Conservation (phyloP, 495 filamentous ascomycete genomes). For the Penicillium desertorum region DNA sequence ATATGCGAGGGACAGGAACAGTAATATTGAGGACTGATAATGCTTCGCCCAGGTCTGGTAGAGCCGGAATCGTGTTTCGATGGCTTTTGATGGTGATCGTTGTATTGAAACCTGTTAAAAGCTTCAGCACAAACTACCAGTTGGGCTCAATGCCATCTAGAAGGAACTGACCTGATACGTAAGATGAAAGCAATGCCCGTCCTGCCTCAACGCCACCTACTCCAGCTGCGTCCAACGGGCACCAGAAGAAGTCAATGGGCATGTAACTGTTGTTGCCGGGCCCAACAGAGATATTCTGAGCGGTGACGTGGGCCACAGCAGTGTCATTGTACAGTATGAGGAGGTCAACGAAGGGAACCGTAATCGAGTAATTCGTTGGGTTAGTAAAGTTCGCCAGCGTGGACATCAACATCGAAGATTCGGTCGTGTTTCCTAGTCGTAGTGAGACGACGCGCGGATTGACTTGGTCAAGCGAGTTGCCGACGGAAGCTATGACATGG, state of each 20-base stretch:
- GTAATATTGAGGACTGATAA: conserved; percentile 67
- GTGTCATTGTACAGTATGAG: conserved; percentile 71
- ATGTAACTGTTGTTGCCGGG: conserved; percentile 73
- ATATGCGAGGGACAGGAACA: conserved; percentile 66
- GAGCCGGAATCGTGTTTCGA: conserved; percentile 65
- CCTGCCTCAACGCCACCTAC: conserved; percentile 58
- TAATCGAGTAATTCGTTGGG: conserved; percentile 79
- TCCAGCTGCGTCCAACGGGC: conserved; percentile 63
- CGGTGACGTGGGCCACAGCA: conserved; percentile 69
- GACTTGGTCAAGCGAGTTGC: conserved; percentile 50
- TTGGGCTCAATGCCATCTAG: background rate
- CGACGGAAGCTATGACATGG: conserved; percentile 40
- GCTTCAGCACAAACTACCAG: conserved; percentile 2
- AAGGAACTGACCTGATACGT: conserved; percentile 68
- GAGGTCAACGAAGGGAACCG: conserved; percentile 74
- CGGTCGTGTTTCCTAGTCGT: conserved; percentile 65
- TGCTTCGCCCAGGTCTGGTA: conserved; percentile 69
- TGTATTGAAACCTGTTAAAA: conserved; percentile 64
- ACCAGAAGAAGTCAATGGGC: conserved; percentile 68
- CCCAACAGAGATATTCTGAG: conserved; percentile 56
- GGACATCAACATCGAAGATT: conserved; percentile 63
- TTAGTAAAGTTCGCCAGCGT: conserved; percentile 81
- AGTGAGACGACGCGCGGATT: conserved; percentile 64
- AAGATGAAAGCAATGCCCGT: conserved; percentile 73
- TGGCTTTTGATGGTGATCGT: conserved; percentile 71